Evolutionary conservation across 805 yeast genomes (phyloP), one percentile per base, ranked within the genome.

Genomic region (Dipodascopsis tothii): DNA sequence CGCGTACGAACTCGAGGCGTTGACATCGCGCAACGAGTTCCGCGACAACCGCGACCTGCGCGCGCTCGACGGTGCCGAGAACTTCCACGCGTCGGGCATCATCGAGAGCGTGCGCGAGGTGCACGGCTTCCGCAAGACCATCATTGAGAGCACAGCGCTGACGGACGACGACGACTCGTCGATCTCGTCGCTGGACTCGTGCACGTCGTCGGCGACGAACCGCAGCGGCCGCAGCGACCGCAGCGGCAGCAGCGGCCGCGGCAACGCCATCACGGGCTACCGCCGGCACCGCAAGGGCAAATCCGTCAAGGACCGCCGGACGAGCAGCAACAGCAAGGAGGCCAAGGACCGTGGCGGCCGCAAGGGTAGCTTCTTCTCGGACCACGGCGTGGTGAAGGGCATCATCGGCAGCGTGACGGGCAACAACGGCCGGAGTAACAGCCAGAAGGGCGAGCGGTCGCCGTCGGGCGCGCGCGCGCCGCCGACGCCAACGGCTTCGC

Each of bases 71-170:
- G n/a, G 19, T 3, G 27, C 16, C 20, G 37, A 21, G n/a, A 43
- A 60, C 25, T 41, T 55, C 37, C 65, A 58, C 51, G 55, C 80
- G 7, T 79, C 79, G 16, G 81, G 90, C 5, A 79, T 86, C 42
- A 74, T 84, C 43, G 96, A 86, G 64, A 78, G 84, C 33, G 80
- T 86, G 16, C 78, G 86, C n/a, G 82, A 80, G 40, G 82, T 82
- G 21, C 79, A 81, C 58, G 96, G 95, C 42, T 83, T 84, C 18
- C 79, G 78, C 56, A 86, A 86, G 68, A 85, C 94, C 3, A 83
- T 86, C 48, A 85, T 86, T 56, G 90, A 82, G 33, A 23, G 45
- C 11, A 33, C 39, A 35, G 50, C 51, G n/a, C 30, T 37, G 30
- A 30, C 45, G 16, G 50, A 48, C 11, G 37, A 35, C 18, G 51